phyloP scores from a whole-genome alignment of 768 basidiomycete species.

The Lactifluus hygrophoroides region DNA sequence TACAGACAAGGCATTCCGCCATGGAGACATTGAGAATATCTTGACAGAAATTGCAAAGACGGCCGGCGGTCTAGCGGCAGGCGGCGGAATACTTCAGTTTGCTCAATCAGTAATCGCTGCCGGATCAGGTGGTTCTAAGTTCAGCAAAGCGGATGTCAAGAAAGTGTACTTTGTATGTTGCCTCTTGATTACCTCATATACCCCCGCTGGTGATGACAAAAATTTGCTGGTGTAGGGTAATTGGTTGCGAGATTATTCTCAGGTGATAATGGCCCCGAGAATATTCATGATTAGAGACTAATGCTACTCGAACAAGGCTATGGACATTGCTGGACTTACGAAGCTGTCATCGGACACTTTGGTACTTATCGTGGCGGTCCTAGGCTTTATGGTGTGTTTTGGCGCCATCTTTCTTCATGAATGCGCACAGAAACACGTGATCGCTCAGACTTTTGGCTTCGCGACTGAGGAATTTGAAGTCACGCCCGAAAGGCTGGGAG shows the following conservation, averaged over 20 bases:
- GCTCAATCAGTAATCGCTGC: conserved; percentile 37
- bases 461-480: conserved; percentile 65
- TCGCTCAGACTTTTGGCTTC: conserved; percentile 47
- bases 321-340: conserved; percentile 63
- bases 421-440: too few species aligned
- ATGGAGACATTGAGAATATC: conserved; percentile 69
- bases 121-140: conserved; percentile 41
- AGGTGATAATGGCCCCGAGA: conserved; percentile 28
- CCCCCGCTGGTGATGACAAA: background rate
- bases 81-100: conserved; percentile 41
- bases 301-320: conserved; percentile 34
- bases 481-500: conserved; percentile 61
- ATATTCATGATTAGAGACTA: background rate
- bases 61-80: conserved; percentile 37
- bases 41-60: conserved; percentile 52
- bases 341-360: conserved; percentile 59
- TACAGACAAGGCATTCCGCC: conserved; percentile 69
- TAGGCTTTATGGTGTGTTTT: conserved; percentile 59
- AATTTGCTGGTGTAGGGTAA: conserved; percentile 39
- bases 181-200: too few species aligned
- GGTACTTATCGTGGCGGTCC: conserved; percentile 45
- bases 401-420: too few species aligned
- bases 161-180: conserved; percentile 54
- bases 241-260: conserved; percentile 65
- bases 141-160: conserved; percentile 55